Conservation (phyloP, 805 yeast genomes). For the Barnettozyma sp. region DNA sequence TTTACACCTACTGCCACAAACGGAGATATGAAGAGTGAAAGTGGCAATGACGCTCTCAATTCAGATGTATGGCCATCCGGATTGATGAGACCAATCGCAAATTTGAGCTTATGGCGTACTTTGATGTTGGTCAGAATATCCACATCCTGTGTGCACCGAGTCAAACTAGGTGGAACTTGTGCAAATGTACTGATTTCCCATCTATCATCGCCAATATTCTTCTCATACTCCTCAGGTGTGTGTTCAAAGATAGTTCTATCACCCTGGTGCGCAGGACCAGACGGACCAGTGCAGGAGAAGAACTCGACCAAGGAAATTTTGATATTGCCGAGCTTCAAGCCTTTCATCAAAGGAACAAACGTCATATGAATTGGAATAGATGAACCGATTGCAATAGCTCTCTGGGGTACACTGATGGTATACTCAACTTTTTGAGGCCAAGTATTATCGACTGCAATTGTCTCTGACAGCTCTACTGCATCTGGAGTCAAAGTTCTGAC, state of each 20-base stretch:
- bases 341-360: conserved; percentile 76
- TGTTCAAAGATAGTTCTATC: conserved; percentile 58
- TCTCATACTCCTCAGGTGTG: conserved; percentile 30
- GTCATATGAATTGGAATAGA: conserved; percentile 60
- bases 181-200: conserved; percentile 70
- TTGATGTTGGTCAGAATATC: conserved; percentile 61
- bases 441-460: conserved; percentile 87
- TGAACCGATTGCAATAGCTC: conserved; percentile 88
- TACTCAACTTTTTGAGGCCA: conserved; percentile 96
- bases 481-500: conserved; percentile 85
- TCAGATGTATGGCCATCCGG: conserved; percentile 93
- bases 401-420: conserved; percentile 75
- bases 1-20: conserved; percentile 64
- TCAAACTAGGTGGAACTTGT: conserved; percentile 63
- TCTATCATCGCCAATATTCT: conserved; percentile 37
- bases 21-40: conserved; percentile 71
- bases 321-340: conserved; percentile 69
- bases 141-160: conserved; percentile 83
- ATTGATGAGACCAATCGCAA: conserved; percentile 69
- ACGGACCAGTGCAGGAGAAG: conserved; percentile 51
- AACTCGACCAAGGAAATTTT: conserved; percentile 63
- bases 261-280: conserved; percentile 49
- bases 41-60: conserved; percentile 82
- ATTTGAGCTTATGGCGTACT: conserved; percentile 83
- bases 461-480: conserved; percentile 79